Evolutionary conservation across 768 basidiomycete species (phyloP), one percentile per base, ranked within the genome.

Genomic region (Leucosporidium scottii): DNA sequence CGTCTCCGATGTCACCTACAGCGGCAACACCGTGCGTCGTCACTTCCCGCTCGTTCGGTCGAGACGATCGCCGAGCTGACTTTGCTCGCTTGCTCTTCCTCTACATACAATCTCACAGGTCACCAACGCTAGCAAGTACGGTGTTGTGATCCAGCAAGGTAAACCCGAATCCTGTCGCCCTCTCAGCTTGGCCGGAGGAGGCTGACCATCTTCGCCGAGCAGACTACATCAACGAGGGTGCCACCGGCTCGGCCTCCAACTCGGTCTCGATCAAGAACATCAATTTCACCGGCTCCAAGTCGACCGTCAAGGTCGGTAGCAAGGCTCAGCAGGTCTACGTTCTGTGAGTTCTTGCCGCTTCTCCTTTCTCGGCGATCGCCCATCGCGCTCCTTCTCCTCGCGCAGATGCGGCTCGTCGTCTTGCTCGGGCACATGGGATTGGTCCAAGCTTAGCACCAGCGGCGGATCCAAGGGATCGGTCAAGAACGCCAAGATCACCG

Each of bases 111-210:
- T 5, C 53, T 12, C 15, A 25, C 9, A 54, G 53, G 25, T 54
- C 25, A 54, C 23, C 8, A 28, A 28, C 23, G 25, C 25, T 12
- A 54, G 4, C 25, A 27, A 25, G 53, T 87, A 82, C 65, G 87
- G 86, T 39, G 77, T 87, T 0, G 61, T 88, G 67, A 85, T 88
- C 47, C 84, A 85, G 74, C 84, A 85, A 81, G 53, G 53, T 54
- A 7, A 17, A 27, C 7, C 3, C 15, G 34, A 12, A 13, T 15
- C 39, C 27, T 13, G 15, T 51, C 23, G 50, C 4, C 50, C 20
- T 21, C 20, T n/a, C 15, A 23, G 21, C 50, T n/a, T n/a, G 23
- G 21, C 50, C 3, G 3, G n/a, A 2, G 7, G 21, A 23, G 13
- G 50, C 50, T 51, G 23, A 49, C 48, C 10, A 54, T 21, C 25